phyloP scores from a whole-genome alignment of 2,329 filamentous ascomycete species.

The Verticillium isaacii region DNA sequence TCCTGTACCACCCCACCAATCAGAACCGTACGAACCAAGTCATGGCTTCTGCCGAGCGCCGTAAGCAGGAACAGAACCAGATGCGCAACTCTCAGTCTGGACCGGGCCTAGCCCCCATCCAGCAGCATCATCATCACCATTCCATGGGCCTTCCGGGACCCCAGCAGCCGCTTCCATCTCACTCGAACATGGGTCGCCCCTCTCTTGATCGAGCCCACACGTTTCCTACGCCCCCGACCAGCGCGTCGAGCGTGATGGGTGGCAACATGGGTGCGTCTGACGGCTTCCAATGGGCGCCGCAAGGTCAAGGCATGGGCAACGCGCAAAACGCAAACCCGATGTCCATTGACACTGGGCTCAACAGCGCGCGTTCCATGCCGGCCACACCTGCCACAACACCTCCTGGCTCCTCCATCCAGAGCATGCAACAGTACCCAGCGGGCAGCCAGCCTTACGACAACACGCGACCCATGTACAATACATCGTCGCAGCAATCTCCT shows the following conservation, averaged over 20 bases:
- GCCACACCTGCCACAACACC: slow-evolving; percentile 89
- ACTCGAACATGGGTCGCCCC: slow-evolving; percentile 69
- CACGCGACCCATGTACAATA: slow-evolving; percentile 74
- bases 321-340: slow-evolving; percentile 64
- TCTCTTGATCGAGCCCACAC: slow-evolving; percentile 81
- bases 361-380: slow-evolving; percentile 78
- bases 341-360: slow-evolving; percentile 75
- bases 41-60: slow-evolving; percentile 77
- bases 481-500: slow-evolving; percentile 65
- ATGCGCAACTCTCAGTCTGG: slow-evolving; percentile 53
- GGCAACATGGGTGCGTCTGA: slow-evolving; percentile 69
- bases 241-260: slow-evolving; percentile 72
- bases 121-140: slow-evolving; percentile 54
- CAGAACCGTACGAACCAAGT: slow-evolving; percentile 77
- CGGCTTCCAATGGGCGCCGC: slow-evolving; percentile 73
- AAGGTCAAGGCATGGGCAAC: slow-evolving; percentile 53
- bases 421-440: slow-evolving; percentile 72
- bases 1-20: slow-evolving; percentile 92
- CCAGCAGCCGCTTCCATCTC: slow-evolving; percentile 55
- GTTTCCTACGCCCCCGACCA: slow-evolving; percentile 90
- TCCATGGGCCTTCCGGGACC: slow-evolving; percentile 56
- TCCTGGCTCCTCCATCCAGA: slow-evolving; percentile 70
- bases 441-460: slow-evolving; percentile 68
- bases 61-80: slow-evolving; percentile 65
- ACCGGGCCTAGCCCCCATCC: slow-evolving; percentile 60